phyloP scores from a whole-genome alignment of 345 rosid species.

The Eucalyptus cloeziana region DNA sequence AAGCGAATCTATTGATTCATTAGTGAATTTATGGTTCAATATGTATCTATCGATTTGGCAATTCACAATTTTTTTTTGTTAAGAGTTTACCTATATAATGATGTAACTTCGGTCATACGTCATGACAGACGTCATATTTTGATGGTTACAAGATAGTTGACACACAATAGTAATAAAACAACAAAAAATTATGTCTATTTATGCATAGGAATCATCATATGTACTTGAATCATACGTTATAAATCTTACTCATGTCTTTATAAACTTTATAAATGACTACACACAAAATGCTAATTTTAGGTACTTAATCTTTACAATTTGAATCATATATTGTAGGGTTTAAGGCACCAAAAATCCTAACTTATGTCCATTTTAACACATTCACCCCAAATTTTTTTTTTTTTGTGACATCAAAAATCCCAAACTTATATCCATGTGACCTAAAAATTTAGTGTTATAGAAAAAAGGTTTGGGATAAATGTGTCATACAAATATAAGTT shows the following conservation, averaged over 20 bases:
- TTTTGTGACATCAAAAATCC: rapidly evolving
- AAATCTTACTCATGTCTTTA: not conserved
- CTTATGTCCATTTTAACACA: rapidly evolving
- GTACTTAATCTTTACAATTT: too few species aligned
- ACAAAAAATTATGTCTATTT: not conserved
- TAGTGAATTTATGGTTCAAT: rapidly evolving
- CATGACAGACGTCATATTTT: not conserved
- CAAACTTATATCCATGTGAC: rapidly evolving
- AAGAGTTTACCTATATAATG: not conserved
- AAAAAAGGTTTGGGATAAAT: too few species aligned
- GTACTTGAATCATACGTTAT: not conserved
- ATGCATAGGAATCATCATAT: not conserved
- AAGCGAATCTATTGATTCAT: not conserved
- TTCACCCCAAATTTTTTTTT: rapidly evolving
- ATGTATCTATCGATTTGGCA: not conserved
- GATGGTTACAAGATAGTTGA: not conserved
- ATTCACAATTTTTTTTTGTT: not conserved
- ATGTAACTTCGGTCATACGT: not conserved
- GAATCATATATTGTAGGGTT: too few species aligned
- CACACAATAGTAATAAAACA: not conserved
- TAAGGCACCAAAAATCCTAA: too few species aligned
- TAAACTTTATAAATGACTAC: not conserved
- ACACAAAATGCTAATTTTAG: not conserved
- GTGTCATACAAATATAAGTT: too few species aligned
- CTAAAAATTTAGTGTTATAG: too few species aligned